Conservation (phyloP, 2,329 filamentous ascomycete species). For the Balansia obtecta region DNA sequence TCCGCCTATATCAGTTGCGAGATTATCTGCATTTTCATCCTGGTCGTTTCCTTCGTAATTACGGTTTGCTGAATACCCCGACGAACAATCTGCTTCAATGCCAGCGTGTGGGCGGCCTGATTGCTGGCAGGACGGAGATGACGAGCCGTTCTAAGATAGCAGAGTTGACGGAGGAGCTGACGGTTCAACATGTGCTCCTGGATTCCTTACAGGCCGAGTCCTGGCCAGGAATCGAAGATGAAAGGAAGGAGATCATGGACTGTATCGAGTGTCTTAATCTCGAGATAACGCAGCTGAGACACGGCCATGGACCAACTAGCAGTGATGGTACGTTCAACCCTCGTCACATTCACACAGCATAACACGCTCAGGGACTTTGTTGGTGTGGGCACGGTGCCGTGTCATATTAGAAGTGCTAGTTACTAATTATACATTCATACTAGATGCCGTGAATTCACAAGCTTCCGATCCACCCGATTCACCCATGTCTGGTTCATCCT, state of each 20-base stretch:
- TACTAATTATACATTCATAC: background rate
- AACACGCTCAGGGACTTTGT: too few species aligned
- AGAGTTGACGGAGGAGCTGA: slow-evolving; percentile 27
- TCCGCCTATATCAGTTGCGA: background rate
- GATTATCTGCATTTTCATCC: background rate
- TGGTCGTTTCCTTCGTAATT: background rate
- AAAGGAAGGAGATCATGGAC: background rate
- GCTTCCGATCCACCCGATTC: background rate
- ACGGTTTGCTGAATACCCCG: background rate
- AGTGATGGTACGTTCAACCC: background rate
- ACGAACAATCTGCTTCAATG: slow-evolving; percentile 1
- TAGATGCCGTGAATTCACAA: background rate
- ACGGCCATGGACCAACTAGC: background rate
- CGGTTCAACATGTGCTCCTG: slow-evolving; percentile 29
- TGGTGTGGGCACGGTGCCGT: too few species aligned
- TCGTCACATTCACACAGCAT: background rate
- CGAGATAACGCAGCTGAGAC: slow-evolving; percentile 12
- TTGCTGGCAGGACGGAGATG: background rate
- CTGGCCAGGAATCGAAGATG: slow-evolving; percentile 19
- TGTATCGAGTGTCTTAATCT: slow-evolving; percentile 18
- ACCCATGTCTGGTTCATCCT: background rate
- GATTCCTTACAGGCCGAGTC: slow-evolving; percentile 22
- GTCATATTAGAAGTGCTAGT: background rate
- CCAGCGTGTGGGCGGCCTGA: slow-evolving; percentile 6
- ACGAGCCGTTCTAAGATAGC: slow-evolving; percentile 9